phyloP scores from a whole-genome alignment of 768 basidiomycete species.

The Pleurotus tuber-regium region DNA sequence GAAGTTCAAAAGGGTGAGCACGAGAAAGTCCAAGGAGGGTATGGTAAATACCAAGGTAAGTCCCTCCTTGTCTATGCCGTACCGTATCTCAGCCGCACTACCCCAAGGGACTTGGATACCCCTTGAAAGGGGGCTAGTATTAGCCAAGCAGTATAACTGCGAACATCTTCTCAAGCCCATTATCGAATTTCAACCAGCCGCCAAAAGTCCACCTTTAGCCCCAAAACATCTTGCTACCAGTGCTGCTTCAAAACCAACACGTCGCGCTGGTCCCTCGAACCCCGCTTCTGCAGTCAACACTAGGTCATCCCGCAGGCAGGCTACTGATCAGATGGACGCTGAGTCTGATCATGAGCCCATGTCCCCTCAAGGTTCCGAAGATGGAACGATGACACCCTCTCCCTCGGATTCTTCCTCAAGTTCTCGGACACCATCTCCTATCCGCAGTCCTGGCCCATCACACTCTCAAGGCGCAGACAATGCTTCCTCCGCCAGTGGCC shows the following conservation, averaged over 20 bases:
- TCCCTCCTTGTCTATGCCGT: constrained; percentile 14
- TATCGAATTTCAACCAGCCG: constrained; percentile 88
- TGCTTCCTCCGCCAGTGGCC: constrained; percentile 29
- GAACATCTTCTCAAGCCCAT: constrained; percentile 85
- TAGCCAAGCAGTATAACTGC: constrained; percentile 93
- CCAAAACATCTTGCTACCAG: constrained; percentile 92
- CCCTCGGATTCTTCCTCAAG: constrained; percentile 83
- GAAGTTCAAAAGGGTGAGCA: constrained; percentile 99
- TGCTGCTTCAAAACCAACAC: constrained; percentile 48
- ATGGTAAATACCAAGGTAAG: constrained; percentile 98
- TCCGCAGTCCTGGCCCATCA: constrained; percentile 54
- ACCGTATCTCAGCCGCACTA: constrained; percentile 15
- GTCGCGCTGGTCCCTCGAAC: constrained; percentile 37
- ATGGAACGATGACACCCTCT: constrained; percentile 87
- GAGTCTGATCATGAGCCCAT: constrained; percentile 62
- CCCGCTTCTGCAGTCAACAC: constrained; percentile 44
- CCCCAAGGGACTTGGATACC: constrained; percentile 95
- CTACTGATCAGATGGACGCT: constrained; percentile 44
- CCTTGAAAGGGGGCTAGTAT: constrained; percentile 78
- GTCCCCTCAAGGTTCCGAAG: constrained; percentile 77
- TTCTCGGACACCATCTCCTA: constrained; percentile 93
- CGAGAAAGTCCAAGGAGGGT: constrained; percentile 99
- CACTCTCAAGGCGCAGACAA: constrained; percentile 39
- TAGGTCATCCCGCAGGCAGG: constrained; percentile 59
- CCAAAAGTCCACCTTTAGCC: constrained; percentile 90